These are phyloP conservation scores for Sclerotinia glacialis DNA, from an alignment of 2,329 filamentous ascomycete species.

Conservation along the genomic window DNA sequence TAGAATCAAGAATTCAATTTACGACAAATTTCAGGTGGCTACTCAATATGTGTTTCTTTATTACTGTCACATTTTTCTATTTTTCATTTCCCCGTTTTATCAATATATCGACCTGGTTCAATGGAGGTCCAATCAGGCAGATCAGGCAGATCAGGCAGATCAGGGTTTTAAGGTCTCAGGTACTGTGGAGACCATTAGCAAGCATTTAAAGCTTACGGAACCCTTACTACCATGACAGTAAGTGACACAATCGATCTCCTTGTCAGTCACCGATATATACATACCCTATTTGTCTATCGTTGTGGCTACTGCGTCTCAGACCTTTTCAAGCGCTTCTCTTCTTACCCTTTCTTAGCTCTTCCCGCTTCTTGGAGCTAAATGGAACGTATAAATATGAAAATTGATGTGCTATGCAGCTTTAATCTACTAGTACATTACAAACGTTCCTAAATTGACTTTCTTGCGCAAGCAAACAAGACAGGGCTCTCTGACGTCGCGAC, in stretches of 20 bases:
- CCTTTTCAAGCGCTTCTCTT: neutral
- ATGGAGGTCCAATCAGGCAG: neutral
- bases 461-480: conserved; percentile 27
- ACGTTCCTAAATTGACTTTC: conserved; percentile 53
- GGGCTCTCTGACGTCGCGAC: conserved; percentile 61
- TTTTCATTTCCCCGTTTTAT: neutral
- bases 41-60: neutral
- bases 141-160: too few species aligned
- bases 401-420: conserved; percentile 46
- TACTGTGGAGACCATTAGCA: neutral
- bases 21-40: neutral
- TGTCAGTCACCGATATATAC: neutral
- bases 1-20: conserved; percentile 14
- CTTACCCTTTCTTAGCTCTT: neutral
- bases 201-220: neutral
- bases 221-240: neutral
- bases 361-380: neutral
- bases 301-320: neutral
- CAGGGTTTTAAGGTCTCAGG: neutral
- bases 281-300: neutral
- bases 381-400: conserved; percentile 21
- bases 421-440: conserved; percentile 47
- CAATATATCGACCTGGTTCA: neutral
- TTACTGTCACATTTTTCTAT: neutral
- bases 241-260: neutral